These are phyloP conservation scores for Aspergillus hortae DNA, from an alignment of 2,329 filamentous ascomycete genomes.

Conservation along the genomic window DNA sequence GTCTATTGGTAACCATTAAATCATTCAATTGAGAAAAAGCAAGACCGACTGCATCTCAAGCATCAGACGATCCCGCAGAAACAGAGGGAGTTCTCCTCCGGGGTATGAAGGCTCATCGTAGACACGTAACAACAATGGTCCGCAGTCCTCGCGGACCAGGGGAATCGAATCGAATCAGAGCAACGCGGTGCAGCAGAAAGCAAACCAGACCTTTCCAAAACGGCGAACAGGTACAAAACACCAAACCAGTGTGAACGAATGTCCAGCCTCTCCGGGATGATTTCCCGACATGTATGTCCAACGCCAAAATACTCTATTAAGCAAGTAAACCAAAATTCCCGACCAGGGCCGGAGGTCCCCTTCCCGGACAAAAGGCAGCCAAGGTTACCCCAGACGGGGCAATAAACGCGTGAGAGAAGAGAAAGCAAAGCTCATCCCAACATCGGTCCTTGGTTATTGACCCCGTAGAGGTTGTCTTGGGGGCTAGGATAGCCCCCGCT, in stretches of 20 bases:
- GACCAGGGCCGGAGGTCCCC: neutral
- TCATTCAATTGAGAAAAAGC: neutral
- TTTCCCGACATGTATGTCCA: neutral
- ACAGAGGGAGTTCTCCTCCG: slow-evolving; percentile 7
- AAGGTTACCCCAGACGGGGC: neutral
- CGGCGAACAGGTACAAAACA: neutral
- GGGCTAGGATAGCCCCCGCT: slow-evolving; percentile 30
- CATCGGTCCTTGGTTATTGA: slow-evolving; percentile 25
- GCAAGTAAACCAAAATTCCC: neutral
- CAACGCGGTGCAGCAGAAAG: no score
- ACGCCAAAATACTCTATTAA: neutral
- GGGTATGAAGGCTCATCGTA: slow-evolving; percentile 23
- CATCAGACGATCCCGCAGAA: slow-evolving; percentile 6
- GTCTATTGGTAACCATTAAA: neutral
- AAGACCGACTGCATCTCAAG: neutral
- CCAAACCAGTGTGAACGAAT: neutral
- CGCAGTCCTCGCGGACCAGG: slow-evolving; percentile 3
- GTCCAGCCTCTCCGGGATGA: neutral
- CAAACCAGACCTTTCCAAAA: no score
- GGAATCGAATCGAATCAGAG: slow-evolving; percentile 6
- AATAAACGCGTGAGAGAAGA: no score
- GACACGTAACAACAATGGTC: slow-evolving; percentile 15
- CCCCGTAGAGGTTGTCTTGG: slow-evolving; percentile 29
- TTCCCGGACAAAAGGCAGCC: neutral
- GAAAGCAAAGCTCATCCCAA: slow-evolving; percentile 20